Percentiles rank a stretch among this genome's conserved stretches.
Conservation (phyloP, 352 stramenopile genomes). For the Phytophthora pluvialis region DNA sequence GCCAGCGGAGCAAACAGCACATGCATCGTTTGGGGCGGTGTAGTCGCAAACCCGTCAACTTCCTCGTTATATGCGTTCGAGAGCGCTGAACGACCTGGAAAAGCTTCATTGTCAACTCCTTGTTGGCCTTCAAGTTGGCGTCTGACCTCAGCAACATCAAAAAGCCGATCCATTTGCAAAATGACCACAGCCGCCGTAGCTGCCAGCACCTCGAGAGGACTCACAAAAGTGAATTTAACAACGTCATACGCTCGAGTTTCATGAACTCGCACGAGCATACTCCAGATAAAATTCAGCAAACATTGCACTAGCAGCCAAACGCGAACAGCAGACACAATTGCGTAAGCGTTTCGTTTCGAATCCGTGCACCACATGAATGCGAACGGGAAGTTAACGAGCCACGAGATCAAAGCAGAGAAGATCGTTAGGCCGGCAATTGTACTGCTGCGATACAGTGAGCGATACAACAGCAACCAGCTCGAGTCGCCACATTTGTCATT, state of each 20-base stretch:
- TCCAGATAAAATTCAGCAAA: slow-evolving; percentile 49
- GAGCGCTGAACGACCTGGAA: slow-evolving; percentile 38
- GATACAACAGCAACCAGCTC: slow-evolving; percentile 57
- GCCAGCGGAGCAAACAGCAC: slow-evolving; percentile 45
- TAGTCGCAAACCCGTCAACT: slow-evolving; percentile 49
- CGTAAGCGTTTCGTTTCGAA: slow-evolving; percentile 29
- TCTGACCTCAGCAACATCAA: slow-evolving; percentile 38
- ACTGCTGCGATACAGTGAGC: slow-evolving; percentile 58
- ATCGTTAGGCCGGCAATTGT: slow-evolving; percentile 49
- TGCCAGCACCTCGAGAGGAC: slow-evolving; percentile 43
- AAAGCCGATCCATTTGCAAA: slow-evolving; percentile 32
- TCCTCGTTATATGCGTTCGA: slow-evolving; percentile 62
- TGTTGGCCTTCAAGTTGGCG: slow-evolving; percentile 50
- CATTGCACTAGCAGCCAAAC: slow-evolving; percentile 61
- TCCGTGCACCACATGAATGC: slow-evolving; percentile 52
- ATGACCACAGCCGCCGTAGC: slow-evolving; percentile 35
- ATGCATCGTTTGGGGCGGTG: slow-evolving; percentile 26
- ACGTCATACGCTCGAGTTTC: slow-evolving; percentile 56
- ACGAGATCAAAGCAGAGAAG: slow-evolving; percentile 53
- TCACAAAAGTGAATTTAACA: slow-evolving; percentile 48
- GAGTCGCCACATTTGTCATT: slow-evolving; percentile 24
- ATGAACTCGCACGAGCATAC: slow-evolving; percentile 25
- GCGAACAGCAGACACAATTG: slow-evolving; percentile 45
- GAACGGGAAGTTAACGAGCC: slow-evolving; percentile 55
- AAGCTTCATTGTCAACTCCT: slow-evolving; percentile 38